A percentile compares a stretch with the other conserved stretches of the same genome.
Conservation (phyloP, 2,329 filamentous ascomycete genomes). For the Myriosclerotinia scirpicola region DNA sequence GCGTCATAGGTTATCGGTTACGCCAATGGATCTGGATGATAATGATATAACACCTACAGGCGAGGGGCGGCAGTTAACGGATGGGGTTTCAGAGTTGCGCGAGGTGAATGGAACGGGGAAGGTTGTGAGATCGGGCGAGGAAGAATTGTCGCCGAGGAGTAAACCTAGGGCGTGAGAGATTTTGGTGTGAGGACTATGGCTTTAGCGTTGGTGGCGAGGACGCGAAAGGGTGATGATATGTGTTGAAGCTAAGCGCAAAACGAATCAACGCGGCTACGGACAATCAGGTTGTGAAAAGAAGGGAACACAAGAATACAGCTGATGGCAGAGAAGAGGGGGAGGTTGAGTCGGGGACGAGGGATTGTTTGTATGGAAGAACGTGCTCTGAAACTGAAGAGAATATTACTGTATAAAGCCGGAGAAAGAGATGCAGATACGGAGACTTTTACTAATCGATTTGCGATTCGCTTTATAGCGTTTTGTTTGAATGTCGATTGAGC, state of each 20-base stretch:
- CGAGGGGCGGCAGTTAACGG: not conserved
- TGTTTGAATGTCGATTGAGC: not conserved
- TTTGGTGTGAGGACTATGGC: not conserved
- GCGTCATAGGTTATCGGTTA: not conserved
- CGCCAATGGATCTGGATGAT: not conserved
- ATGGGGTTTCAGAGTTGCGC: not conserved
- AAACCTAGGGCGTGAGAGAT: not conserved
- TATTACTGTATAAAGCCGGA: not conserved
- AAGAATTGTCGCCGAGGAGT: constrained; percentile 17
- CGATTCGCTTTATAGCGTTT: not conserved
- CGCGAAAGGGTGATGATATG: not conserved
- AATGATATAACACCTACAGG: not conserved
- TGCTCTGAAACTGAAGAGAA: not conserved
- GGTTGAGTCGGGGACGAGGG: no score
- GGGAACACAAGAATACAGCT: not conserved
- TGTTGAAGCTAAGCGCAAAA: not conserved
- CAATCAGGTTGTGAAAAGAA: not conserved
- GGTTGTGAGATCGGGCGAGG: not conserved
- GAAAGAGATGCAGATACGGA: not conserved
- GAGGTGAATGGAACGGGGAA: not conserved
- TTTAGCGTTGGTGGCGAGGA: not conserved
- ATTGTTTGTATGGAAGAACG: not conserved
- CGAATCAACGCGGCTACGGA: not conserved
- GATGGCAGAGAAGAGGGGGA: not conserved
- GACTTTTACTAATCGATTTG: not conserved